Conservation (phyloP, 2,329 filamentous ascomycete genomes). For the Aspergillus sp. region DNA sequence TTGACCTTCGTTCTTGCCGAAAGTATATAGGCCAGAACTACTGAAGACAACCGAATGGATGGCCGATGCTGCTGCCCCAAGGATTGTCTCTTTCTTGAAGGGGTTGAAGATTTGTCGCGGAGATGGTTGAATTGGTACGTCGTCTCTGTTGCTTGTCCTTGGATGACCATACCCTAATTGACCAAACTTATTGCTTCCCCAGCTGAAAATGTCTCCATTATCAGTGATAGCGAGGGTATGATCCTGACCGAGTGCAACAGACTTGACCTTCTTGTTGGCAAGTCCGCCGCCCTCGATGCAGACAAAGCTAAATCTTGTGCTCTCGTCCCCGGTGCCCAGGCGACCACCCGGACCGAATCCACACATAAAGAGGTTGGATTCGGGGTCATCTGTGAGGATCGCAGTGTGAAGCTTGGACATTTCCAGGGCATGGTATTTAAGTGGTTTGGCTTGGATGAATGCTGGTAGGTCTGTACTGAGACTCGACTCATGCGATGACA, state of each 20-base stretch:
- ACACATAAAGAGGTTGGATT: constrained; percentile 89
- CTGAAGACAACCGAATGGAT: constrained; percentile 92
- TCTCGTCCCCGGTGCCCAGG: constrained; percentile 85
- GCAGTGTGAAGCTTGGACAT: constrained; percentile 93
- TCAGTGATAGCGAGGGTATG: constrained; percentile 83
- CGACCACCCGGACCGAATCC: constrained; percentile 89
- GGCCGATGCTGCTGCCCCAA: constrained; percentile 82
- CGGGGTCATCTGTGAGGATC: constrained; percentile 79
- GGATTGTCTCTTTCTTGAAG: constrained; percentile 78
- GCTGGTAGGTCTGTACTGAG: constrained; percentile 64
- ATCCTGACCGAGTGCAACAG: constrained; percentile 85
- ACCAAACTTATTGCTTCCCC: constrained; percentile 83
- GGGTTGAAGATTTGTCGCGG: constrained; percentile 90
- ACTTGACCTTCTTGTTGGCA: constrained; percentile 69
- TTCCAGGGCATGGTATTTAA: constrained; percentile 76
- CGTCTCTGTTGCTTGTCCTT: constrained; percentile 62
- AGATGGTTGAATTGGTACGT: constrained; percentile 76
- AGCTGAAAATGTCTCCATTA: constrained; percentile 90
- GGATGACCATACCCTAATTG: constrained; percentile 85
- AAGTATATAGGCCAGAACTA: constrained; percentile 78
- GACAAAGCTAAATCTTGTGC: constrained; percentile 80
- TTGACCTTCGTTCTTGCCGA: constrained; percentile 93
- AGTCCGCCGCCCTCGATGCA: constrained; percentile 76
- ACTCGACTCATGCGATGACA: constrained; percentile 27
- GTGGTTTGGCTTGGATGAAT: constrained; percentile 67